Percentiles rank a stretch among this genome's conserved stretches.
phyloP scores from a whole-genome alignment of 768 basidiomycete genomes.

The Leccinum barrowsii region DNA sequence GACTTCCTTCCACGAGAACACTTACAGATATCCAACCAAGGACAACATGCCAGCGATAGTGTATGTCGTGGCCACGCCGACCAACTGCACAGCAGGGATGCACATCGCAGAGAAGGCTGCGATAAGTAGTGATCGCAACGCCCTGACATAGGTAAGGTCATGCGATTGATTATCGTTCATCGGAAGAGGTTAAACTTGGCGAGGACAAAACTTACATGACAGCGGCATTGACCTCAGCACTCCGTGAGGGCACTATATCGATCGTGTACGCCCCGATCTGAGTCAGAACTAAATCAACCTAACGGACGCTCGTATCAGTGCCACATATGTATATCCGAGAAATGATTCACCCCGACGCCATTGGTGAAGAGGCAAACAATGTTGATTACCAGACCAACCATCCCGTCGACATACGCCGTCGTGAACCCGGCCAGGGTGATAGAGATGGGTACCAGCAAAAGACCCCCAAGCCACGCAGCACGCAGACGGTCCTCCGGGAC shows the following conservation, averaged over 20 bases:
- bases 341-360: conserved; percentile 54
- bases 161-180: neutral
- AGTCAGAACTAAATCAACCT: conserved; percentile 57
- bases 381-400: conserved; percentile 46
- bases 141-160: conserved; percentile 3
- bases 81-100: conserved; percentile 43
- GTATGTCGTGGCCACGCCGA: conserved; percentile 52
- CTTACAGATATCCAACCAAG: conserved; percentile 54
- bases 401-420: conserved; percentile 49
- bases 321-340: neutral
- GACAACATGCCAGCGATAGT: conserved; percentile 42
- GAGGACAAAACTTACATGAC: conserved; percentile 36
- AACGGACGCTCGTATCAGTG: neutral
- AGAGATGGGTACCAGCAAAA: conserved; percentile 51
- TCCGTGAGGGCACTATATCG: conserved; percentile 56
- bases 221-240: conserved; percentile 61
- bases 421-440: conserved; percentile 46
- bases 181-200: conserved; percentile 16
- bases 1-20: neutral
- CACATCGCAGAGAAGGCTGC: conserved; percentile 12
- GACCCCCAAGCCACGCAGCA: conserved; percentile 44
- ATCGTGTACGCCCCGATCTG: conserved; percentile 56
- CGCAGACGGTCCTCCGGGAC: conserved; percentile 68
- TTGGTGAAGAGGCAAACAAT: conserved; percentile 59
- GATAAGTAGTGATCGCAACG: conserved; percentile 22